Evolutionary conservation across 2,329 filamentous ascomycete species (phyloP).

Genomic region (Paraphaeosphaeria sporulosa): DNA sequence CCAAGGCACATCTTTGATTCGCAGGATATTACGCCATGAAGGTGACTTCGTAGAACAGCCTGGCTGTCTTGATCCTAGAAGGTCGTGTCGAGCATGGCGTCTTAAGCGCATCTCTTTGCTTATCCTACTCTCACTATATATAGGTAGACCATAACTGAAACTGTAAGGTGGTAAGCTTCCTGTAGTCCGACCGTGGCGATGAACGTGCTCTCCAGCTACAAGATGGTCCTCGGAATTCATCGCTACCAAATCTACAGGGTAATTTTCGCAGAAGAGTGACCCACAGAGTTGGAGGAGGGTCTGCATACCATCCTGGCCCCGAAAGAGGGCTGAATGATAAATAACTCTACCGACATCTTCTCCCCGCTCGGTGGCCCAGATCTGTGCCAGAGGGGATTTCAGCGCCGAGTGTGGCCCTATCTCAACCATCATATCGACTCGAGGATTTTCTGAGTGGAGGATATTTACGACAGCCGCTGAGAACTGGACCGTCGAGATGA

Average conservation of each 20-base stretch:
- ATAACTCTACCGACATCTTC: slow-evolving; percentile 4
- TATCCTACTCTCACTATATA: slow-evolving; percentile 22
- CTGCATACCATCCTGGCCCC: slow-evolving; percentile 17
- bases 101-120: slow-evolving; percentile 22
- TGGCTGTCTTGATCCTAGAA: slow-evolving; percentile 21
- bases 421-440: slow-evolving; percentile 13
- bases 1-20: background rate
- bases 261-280: too few relatives aligned
- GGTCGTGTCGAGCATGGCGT: slow-evolving; percentile 24
- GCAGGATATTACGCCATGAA: background rate
- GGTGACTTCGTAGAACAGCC: background rate
- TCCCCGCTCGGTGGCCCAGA: background rate
- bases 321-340: slow-evolving; percentile 16
- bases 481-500: slow-evolving; percentile 31
- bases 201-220: too few relatives aligned
- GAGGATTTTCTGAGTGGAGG: background rate
- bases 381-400: slow-evolving; percentile 9
- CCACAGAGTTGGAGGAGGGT: background rate
- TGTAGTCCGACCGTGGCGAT: background rate
- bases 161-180: slow-evolving; percentile 27
- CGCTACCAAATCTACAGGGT: too few relatives aligned
- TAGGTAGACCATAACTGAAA: slow-evolving; percentile 26
- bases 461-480: slow-evolving; percentile 6
- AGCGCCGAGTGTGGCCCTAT: slow-evolving; percentile 15
- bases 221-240: too few relatives aligned